phyloP scores from a whole-genome alignment of 2,329 filamentous ascomycete species.

The Penicillium sp. region DNA sequence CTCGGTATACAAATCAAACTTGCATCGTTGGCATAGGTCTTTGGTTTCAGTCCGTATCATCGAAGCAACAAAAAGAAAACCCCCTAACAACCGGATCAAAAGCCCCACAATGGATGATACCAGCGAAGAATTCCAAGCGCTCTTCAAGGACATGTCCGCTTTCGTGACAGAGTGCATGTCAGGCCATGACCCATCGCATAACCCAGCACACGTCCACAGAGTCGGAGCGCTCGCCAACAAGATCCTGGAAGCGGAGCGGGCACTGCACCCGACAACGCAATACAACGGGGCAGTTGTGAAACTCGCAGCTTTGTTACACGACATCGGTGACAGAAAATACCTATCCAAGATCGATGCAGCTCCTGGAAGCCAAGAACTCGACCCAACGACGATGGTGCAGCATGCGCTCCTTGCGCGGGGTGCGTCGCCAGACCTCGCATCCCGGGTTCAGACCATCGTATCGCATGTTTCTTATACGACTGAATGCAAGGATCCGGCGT shows the following conservation, averaged over 20 bases:
- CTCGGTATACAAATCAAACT: not conserved
- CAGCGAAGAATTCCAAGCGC: constrained; percentile 34
- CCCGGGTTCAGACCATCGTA: constrained; percentile 68
- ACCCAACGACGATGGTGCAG: constrained; percentile 29
- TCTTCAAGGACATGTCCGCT: constrained; percentile 56
- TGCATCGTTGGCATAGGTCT: not conserved
- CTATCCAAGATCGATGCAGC: constrained; percentile 35
- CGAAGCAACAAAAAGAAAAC: not conserved
- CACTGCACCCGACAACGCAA: constrained; percentile 22
- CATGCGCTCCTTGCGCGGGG: constrained; percentile 41
- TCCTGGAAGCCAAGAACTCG: constrained; percentile 21
- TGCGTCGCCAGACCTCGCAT: constrained; percentile 57
- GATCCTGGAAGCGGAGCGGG: constrained; percentile 55
- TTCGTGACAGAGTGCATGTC: constrained; percentile 72
- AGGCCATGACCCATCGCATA: constrained; percentile 76
- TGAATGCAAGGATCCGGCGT: constrained; percentile 63
- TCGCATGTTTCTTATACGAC: constrained; percentile 73
- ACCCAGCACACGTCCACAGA: constrained; percentile 78
- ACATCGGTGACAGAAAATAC: constrained; percentile 86
- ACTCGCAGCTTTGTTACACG: constrained; percentile 76
- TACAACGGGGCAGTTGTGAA: constrained; percentile 59
- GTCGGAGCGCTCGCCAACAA: constrained; percentile 70
- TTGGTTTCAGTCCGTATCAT: not conserved
- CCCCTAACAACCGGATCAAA: not conserved
- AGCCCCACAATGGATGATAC: constrained; percentile 11